Conservation (phyloP, 768 basidiomycete genomes). For the Cystoderma amianthinum region DNA sequence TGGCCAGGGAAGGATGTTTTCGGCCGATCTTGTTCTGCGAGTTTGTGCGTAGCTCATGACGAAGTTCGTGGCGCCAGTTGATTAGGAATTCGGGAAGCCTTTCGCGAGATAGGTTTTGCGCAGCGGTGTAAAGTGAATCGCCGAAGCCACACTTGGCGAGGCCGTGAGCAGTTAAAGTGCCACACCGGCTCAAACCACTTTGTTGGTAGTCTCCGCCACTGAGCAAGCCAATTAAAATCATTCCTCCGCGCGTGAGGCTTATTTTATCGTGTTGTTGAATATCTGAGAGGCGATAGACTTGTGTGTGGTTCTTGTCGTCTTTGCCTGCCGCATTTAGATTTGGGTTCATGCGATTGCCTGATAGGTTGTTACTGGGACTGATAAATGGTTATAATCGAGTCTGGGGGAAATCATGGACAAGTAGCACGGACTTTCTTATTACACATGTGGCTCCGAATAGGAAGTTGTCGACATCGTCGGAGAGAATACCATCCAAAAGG, state of each 20-base stretch:
- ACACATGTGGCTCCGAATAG: constrained; percentile 82
- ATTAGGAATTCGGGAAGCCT: constrained; percentile 47
- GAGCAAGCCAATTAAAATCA: constrained; percentile 78
- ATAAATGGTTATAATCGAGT: constrained; percentile 5
- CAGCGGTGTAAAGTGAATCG: constrained; percentile 58
- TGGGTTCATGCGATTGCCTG: constrained; percentile 62
- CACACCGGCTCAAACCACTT: constrained; percentile 62
- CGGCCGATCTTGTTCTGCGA: constrained; percentile 53
- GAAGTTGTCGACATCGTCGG: constrained; percentile 92
- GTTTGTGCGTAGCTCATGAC: constrained; percentile 63
- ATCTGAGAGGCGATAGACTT: constrained; percentile 32
- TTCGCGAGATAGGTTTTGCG: constrained; percentile 34
- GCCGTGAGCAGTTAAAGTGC: constrained; percentile 64
- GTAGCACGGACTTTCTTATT: constrained; percentile 66
- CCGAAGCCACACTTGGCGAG: constrained; percentile 82
- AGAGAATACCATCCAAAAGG: constrained; percentile 80
- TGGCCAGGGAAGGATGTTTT: constrained; percentile 61
- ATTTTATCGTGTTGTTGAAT: constrained; percentile 34
- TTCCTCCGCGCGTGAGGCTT: constrained; percentile 56
- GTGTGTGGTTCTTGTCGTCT: constrained; percentile 67
- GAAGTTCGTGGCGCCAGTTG: constrained; percentile 56
- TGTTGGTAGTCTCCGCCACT: constrained; percentile 90
- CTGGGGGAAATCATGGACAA: background rate
- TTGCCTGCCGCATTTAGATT: constrained; percentile 59
- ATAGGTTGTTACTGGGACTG: constrained; percentile 66